Base-by-base conservation (phyloP, 345 rosid species). In the Dipteronia dyeriana region DNA sequence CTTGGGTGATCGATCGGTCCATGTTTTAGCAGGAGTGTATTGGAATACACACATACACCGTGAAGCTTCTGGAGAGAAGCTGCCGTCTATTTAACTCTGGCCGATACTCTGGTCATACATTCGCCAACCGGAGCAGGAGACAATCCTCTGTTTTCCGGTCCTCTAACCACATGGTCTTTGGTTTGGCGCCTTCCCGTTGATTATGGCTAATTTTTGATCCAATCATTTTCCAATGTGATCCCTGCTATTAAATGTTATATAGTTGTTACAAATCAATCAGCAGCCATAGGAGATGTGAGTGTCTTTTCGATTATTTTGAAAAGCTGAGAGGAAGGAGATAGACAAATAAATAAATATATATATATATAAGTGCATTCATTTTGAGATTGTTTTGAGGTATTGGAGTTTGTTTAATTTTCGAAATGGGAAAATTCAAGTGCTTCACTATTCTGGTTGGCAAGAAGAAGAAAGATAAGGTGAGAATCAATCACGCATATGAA, bases 171-270 rank as follows among this genome's bases (percentile, higher is more conserved):
- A 25, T 74, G 47, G 17, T 80, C 87, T 51, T 73, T 83, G 85
- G 80, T 89, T 47, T 83, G 88, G 82, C 77, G 85, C 47, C 97
- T 91, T 78, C 98, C 97, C 2, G 76, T 91, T 71, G 98, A 91
- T 83, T 88, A 93, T 80, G 98, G 92, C 83, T 93, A 87, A 93
- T 75, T 43, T 74, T 72, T 64, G 43, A 81, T 45, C 59, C 25
- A n/a, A n/a, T n/a, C n/a, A n/a, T n/a, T n/a, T n/a, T n/a, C n/a
- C n/a, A 34, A 81, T 76, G 79, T 79, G 74, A 78, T 62, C 38
- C 74, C 68, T 66, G 43, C 34, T 68, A 59, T 65, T 65, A 57
- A 26, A 31, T 19, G 79, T 56, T 61, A 13, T 59, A 26, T 61
- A 66, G 64, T 54, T 31, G 51, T 51, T 71, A 4, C 20, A 45